Conservation (phyloP, 1,284 basidiomycete species). For the Malassezia slooffiae region DNA sequence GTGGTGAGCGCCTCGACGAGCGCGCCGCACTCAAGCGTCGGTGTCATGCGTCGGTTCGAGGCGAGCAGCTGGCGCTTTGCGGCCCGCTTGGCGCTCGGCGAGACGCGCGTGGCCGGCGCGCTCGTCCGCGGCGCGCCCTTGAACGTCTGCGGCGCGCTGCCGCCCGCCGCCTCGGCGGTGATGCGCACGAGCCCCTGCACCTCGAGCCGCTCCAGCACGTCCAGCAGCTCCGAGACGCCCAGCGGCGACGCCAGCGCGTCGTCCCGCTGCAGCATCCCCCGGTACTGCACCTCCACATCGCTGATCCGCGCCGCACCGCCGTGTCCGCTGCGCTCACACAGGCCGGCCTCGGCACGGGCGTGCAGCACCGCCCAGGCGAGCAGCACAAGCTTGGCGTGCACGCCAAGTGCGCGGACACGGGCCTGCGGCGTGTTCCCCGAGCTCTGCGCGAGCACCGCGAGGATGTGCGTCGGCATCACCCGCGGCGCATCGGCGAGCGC, state of each 20-base stretch:
- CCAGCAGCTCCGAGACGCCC: constrained; percentile 35
- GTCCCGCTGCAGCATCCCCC: constrained; percentile 25
- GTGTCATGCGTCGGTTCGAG: constrained; percentile 17
- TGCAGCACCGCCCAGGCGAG: constrained; percentile 31
- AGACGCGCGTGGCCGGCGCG: constrained; percentile 12
- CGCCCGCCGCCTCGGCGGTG: constrained; percentile 17
- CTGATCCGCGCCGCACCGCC: constrained; percentile 18
- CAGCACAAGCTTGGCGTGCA: constrained; percentile 41
- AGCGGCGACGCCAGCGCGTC: constrained; percentile 25
- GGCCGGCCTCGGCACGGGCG: constrained; percentile 17
- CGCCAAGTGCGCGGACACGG: constrained; percentile 32
- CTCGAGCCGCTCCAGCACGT: constrained; percentile 40
- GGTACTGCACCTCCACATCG: constrained; percentile 36
- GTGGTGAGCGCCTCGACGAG: constrained; percentile 13
- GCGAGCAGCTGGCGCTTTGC: constrained; percentile 35
- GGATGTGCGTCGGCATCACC: constrained; percentile 39
- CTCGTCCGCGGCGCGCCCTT: not conserved
- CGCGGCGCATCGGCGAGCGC: constrained; percentile 34
- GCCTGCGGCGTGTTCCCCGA: constrained; percentile 32
- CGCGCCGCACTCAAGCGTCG: constrained; percentile 11
- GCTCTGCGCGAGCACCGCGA: constrained; percentile 36
- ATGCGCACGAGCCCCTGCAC: constrained; percentile 36
- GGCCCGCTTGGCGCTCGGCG: constrained; percentile 32
- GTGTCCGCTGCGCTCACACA: constrained; percentile 18
- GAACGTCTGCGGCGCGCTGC: constrained; percentile 4